Base-by-base conservation (phyloP, 192 early-diverging fungal genomes). In the Phycomyces nitens region DNA sequence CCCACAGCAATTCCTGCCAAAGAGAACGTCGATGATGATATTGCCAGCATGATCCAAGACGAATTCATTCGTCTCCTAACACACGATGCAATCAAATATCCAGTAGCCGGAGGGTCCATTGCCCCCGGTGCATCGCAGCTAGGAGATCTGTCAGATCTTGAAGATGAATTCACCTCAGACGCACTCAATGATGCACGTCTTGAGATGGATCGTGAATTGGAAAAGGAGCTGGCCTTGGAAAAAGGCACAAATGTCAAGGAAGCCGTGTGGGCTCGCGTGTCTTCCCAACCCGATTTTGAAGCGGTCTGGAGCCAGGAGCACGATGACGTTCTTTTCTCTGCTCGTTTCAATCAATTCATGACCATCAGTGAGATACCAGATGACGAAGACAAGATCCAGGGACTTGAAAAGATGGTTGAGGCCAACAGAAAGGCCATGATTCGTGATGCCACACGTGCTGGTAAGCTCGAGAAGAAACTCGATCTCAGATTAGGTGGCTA, bases 391-490 rank as follows among this genome's bases (percentile, higher is more conserved):
- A 75, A 62, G 21, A 66, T 75, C 26, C 34, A 69, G 20, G 68
- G 68, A 21, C 62, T 75, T 22, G 59, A 65, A 9, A 75, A 75
- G 56, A 75, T 66, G 54, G 49, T 75, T 20, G 60, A 75, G 75
- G 29, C 71, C 7, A 81, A 87, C 52, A 84, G 89, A 16, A 80
- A 82, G 61, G 56, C 76, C 3, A 94, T 97, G 92, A 77, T 82
- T 16, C 74, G 81, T 39, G 87, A 94, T 43, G 89, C 94, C 0
- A 65, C 76, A 4, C 81, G 80, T 40, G 94, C 93, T 12, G 72
- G 78, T n/a, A 96, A 96, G 72, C 57, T 91, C 15, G 96, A 99
- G 70, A 92, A 91, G 66, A 89, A 89, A 59, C 69, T 95, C 21
- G 80, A 73, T 12, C 79, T 96, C 15, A 79, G 79, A 7, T 72